Evolutionary conservation across 305 asterid species (phyloP).

Genomic region (Solanum aculeatissimum): DNA sequence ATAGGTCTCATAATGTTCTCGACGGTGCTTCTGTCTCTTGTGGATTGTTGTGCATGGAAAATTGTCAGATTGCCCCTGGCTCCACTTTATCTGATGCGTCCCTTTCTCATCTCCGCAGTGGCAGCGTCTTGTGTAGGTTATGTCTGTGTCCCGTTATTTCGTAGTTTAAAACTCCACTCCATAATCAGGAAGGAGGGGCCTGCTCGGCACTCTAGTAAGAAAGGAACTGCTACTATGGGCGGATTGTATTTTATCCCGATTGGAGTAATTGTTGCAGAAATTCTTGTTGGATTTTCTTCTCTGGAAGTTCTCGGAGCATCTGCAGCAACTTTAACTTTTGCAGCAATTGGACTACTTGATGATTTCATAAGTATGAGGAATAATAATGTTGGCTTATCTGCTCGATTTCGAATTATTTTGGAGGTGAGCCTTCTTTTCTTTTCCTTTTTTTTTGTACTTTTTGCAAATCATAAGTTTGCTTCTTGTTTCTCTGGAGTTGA

Average conservation of each 20-base stretch:
- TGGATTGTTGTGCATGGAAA: slow-evolving; percentile 84
- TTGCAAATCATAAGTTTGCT: background rate
- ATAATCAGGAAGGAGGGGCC: slow-evolving; percentile 39
- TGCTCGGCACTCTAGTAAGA: slow-evolving; percentile 42
- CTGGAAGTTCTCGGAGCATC: slow-evolving; percentile 68
- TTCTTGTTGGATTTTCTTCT: slow-evolving; percentile 53
- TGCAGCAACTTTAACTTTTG: slow-evolving; percentile 54
- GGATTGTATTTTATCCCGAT: slow-evolving; percentile 76
- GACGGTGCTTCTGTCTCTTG: slow-evolving; percentile 43
- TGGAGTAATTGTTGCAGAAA: slow-evolving; percentile 71
- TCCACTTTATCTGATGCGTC: slow-evolving; percentile 61
- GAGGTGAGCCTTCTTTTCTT: slow-evolving; percentile 46
- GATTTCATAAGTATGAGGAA: slow-evolving; percentile 40
- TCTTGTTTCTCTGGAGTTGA: background rate
- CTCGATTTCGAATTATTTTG: slow-evolving; percentile 46
- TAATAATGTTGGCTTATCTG: slow-evolving; percentile 30
- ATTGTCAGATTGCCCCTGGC: slow-evolving; percentile 80
- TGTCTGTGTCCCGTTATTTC: slow-evolving; percentile 72
- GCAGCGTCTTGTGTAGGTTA: slow-evolving; percentile 59
- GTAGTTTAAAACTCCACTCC: slow-evolving; percentile 42
- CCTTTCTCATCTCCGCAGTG: slow-evolving; percentile 56
- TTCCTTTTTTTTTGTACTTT: background rate
- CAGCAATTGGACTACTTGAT: slow-evolving; percentile 59
- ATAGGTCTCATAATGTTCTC: slow-evolving; percentile 48
- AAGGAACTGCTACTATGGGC: slow-evolving; percentile 78